Conservation (phyloP, 139 green algal species). For the Chlorella sp. region DNA sequence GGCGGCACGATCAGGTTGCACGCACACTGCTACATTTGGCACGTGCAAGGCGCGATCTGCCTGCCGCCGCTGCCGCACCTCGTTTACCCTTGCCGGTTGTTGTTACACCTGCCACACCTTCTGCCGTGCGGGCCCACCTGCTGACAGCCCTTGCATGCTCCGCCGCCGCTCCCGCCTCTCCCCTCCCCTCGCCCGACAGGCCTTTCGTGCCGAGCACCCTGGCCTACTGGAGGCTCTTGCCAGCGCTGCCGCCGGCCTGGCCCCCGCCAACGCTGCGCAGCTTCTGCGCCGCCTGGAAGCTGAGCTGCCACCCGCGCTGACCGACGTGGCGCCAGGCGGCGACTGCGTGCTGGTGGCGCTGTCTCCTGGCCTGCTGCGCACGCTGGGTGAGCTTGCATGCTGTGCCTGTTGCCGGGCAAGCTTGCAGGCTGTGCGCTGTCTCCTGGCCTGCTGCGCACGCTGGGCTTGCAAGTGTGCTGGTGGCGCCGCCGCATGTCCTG, state of each 20-base stretch:
- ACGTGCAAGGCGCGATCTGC: too few relatives aligned
- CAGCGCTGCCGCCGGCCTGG: background rate
- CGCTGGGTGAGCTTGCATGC: conserved; percentile 14
- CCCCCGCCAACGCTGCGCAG: background rate
- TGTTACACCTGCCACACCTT: background rate
- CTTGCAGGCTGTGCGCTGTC: too few relatives aligned
- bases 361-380: background rate
- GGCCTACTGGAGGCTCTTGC: conserved; percentile 20
- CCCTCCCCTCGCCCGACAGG: background rate
- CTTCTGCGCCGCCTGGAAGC: conserved; percentile 4
- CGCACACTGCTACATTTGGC: too few relatives aligned
- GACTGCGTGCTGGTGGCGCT: conserved; percentile 25
- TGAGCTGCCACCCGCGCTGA: conserved; percentile 19
- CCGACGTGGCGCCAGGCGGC: background rate
- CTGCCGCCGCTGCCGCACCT: too few relatives aligned
- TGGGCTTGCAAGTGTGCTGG: background rate
- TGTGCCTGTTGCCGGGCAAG: background rate
- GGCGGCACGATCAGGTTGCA: too few relatives aligned
- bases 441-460: conserved; percentile 6
- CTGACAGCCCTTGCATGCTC: background rate
- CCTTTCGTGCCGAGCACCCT: conserved; percentile 2
- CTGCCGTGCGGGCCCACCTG: background rate
- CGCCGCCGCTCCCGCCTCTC: background rate
- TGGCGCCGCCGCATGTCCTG: too few relatives aligned
- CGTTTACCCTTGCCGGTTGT: too few relatives aligned